Evolutionary conservation across 257 asterid genomes (phyloP), one percentile per base, ranked within the genome.

Genomic region (Fraxinus excelsior): DNA sequence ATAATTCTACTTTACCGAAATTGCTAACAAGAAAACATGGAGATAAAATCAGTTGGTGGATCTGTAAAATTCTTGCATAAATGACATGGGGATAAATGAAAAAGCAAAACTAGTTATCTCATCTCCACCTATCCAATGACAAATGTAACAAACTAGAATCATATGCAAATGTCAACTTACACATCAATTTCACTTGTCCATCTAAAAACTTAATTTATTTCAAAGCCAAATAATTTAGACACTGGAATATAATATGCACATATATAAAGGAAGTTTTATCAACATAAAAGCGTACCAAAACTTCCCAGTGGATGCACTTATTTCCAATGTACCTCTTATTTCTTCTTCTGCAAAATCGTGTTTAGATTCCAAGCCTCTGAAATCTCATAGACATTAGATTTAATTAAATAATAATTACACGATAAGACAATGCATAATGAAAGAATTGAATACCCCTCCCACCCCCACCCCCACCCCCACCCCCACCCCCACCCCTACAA

Each of bases 291-390:
- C 84, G 72, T 91, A 94, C 98, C 98, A 90, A 82, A 82, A 94
- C 83, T 87, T 90, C 74, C 97, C 98, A 0, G 92, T 91, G 76
- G 91, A 83, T 32, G 96, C 97, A 82, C 92, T 94, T 71, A 73
- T 72, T 84, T 89, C 94, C 80, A 94, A 56, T 35, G 86, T 71
- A 68, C 77, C 64, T 80, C 86, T 86, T 46, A 88, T 80, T 82
- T 91, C 91, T 76, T 90, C 91, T 34, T 72, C 83, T 10, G 90
- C 77, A 74, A 87, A 83, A 67, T 70, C 74, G 13, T 79, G 80
- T 72, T 73, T 78, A 58, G 87, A 37, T 51, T 80, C 91, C 77
- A 77, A 18, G 70, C 42, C 80, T 79, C 90, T 84, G 85, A 6
- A 53, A 82, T 38, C 82, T 28, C 85, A 71, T 56, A 78, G 53